These are phyloP conservation scores for Trapa incisa DNA, from an alignment of 345 rosid species.

Conservation along the genomic window DNA sequence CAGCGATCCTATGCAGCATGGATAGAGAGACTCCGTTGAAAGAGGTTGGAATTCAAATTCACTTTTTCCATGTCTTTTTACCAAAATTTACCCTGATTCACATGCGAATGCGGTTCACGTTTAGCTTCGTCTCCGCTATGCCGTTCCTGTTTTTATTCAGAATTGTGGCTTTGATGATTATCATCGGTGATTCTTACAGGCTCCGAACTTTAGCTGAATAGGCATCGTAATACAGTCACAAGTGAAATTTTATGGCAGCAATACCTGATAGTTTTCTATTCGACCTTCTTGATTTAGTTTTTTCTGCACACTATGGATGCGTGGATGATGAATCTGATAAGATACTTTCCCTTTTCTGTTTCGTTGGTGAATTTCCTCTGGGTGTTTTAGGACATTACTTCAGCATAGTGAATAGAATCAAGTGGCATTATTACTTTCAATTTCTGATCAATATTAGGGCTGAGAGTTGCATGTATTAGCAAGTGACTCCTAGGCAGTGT, in stretches of 20 bases:
- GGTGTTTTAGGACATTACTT: not conserved
- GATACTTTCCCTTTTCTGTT: not conserved
- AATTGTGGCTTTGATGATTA: not conserved
- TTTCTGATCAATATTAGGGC: not conserved
- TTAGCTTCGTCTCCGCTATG: not conserved
- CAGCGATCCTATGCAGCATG: slow-evolving; percentile 18
- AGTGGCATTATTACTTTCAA: not conserved
- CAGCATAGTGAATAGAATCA: too few species aligned
- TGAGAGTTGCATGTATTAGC: not conserved
- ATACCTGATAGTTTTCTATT: not conserved
- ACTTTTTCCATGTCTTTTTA: not conserved
- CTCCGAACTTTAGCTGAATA: not conserved
- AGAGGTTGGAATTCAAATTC: slow-evolving; percentile 41
- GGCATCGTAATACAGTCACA: not conserved
- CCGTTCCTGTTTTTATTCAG: not conserved
- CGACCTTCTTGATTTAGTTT: not conserved
- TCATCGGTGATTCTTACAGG: not conserved
- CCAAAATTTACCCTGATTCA: not conserved
- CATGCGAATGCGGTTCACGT: not conserved
- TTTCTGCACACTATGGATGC: not conserved
- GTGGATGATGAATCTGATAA: not conserved
- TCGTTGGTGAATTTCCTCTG: not conserved
- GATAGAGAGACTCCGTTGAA: slow-evolving; percentile 29
- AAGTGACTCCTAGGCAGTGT: not conserved
- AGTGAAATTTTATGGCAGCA: not conserved